Conservation (phyloP, 257 asterid species). For the Solanum clarkiae region DNA sequence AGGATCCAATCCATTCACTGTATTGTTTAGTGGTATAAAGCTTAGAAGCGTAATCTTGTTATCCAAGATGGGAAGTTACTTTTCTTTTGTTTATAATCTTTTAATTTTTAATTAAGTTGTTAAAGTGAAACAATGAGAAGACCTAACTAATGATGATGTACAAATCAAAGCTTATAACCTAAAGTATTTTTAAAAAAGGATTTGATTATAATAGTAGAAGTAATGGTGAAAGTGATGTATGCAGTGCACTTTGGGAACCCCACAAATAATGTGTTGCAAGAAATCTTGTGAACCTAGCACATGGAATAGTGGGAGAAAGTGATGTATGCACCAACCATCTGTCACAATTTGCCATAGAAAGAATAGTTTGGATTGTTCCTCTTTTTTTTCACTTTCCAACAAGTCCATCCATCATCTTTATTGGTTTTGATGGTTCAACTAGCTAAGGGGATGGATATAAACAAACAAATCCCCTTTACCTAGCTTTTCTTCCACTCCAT, state of each 20-base stretch:
- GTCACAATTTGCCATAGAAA: neutral
- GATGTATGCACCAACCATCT: neutral
- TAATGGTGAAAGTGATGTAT: neutral
- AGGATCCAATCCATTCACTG: neutral
- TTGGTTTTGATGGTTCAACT: constrained; percentile 1
- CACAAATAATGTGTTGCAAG: neutral
- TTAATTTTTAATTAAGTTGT: neutral
- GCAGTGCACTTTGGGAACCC: neutral
- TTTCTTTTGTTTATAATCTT: neutral
- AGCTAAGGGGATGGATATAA: neutral
- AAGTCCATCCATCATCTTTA: neutral
- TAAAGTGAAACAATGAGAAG: neutral
- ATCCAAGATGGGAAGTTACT: neutral
- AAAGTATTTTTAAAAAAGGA: neutral
- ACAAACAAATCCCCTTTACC: neutral
- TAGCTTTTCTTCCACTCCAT: constrained; percentile 1
- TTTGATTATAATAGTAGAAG: neutral
- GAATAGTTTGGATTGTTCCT: neutral
- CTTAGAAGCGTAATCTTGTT: neutral
- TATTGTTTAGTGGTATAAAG: neutral
- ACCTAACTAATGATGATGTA: neutral
- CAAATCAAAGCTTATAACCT: neutral
- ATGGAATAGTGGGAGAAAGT: constrained; percentile 4
- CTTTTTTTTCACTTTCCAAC: neutral
- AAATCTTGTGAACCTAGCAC: neutral